These are phyloP conservation scores for Ogataea haglerorum DNA, from an alignment of 805 yeast species.

Conservation along the genomic window DNA sequence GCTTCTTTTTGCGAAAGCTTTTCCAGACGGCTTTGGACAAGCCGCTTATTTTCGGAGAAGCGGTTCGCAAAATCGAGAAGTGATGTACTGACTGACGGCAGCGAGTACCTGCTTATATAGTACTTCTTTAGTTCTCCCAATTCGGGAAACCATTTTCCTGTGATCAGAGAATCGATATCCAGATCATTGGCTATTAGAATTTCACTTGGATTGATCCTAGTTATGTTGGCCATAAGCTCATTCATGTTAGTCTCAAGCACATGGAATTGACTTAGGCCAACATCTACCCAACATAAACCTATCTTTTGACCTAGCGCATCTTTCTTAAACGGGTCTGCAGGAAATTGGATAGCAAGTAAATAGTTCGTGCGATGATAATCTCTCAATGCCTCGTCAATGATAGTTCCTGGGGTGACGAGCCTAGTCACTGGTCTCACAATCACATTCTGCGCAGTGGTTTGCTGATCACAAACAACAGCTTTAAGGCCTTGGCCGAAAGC, in stretches of 20 bases:
- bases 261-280: slow-evolving; percentile 75
- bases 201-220: slow-evolving; percentile 81
- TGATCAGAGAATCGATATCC: slow-evolving; percentile 36
- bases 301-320: slow-evolving; percentile 39
- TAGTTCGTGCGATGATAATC: slow-evolving; percentile 71
- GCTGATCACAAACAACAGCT: slow-evolving; percentile 84
- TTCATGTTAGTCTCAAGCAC: slow-evolving; percentile 61
- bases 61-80: slow-evolving; percentile 36
- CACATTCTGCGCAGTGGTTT: slow-evolving; percentile 28
- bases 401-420: slow-evolving; percentile 88
- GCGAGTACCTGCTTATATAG: slow-evolving; percentile 51
- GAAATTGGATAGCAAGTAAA: slow-evolving; percentile 62
- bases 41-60: slow-evolving; percentile 36
- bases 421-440: slow-evolving; percentile 71
- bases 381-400: slow-evolving; percentile 80
- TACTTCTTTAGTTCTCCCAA: slow-evolving; percentile 57
- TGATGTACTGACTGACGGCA: slow-evolving; percentile 40
- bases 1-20: slow-evolving; percentile 45
- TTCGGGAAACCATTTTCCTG: slow-evolving; percentile 55
- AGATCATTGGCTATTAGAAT: slow-evolving; percentile 55
- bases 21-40: slow-evolving; percentile 28
- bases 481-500: slow-evolving; percentile 66
- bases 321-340: slow-evolving; percentile 41
- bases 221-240: slow-evolving; percentile 64
- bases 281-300: slow-evolving; percentile 86